These are phyloP conservation scores for Sugiyamaella xylanicola DNA, from an alignment of 1,139 yeast genomes.

Conservation along the genomic window DNA sequence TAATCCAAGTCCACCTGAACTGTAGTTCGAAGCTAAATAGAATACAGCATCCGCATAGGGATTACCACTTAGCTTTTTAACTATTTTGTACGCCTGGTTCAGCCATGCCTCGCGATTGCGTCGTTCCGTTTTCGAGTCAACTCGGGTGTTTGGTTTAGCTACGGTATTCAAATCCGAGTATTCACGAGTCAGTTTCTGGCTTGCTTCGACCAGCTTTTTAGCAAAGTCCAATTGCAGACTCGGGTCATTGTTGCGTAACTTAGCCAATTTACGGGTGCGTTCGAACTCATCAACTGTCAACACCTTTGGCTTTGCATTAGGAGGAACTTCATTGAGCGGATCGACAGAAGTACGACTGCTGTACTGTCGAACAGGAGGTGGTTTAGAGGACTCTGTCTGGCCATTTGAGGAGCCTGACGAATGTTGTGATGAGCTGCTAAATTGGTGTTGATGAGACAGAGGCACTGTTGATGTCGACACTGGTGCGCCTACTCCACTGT, in stretches of 20 bases:
- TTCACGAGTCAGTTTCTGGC: conserved; percentile 35
- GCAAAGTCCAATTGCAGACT: conserved; percentile 44
- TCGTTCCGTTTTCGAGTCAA: conserved; percentile 49
- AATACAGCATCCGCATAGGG: conserved; percentile 56
- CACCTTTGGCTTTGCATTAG: conserved; percentile 24
- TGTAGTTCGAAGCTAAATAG: conserved; percentile 61
- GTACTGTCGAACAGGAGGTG: conserved; percentile 38
- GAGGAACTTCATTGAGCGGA: conserved; percentile 23
- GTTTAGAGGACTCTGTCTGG: conserved; percentile 19
- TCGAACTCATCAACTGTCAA: conserved; percentile 40
- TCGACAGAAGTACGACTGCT: conserved; percentile 20
- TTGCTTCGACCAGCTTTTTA: conserved; percentile 42
- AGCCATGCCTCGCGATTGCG: conserved; percentile 57
- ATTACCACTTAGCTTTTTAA: conserved; percentile 52
- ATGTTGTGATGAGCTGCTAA: conserved; percentile 18
- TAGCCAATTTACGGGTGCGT: conserved; percentile 36
- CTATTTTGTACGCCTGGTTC: conserved; percentile 58
- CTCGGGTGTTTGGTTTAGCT: conserved; percentile 26
- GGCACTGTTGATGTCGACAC: not conserved
- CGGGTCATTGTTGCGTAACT: conserved; percentile 38
- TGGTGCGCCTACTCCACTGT: not conserved
- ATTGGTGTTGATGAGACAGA: conserved; percentile 11
- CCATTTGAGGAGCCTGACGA: conserved; percentile 6
- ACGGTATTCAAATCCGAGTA: conserved; percentile 41
- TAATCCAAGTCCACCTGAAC: conserved; percentile 56